These are phyloP conservation scores for Pestalotiopsis sp. DNA, from an alignment of 2,329 filamentous ascomycete species.

Conservation along the genomic window DNA sequence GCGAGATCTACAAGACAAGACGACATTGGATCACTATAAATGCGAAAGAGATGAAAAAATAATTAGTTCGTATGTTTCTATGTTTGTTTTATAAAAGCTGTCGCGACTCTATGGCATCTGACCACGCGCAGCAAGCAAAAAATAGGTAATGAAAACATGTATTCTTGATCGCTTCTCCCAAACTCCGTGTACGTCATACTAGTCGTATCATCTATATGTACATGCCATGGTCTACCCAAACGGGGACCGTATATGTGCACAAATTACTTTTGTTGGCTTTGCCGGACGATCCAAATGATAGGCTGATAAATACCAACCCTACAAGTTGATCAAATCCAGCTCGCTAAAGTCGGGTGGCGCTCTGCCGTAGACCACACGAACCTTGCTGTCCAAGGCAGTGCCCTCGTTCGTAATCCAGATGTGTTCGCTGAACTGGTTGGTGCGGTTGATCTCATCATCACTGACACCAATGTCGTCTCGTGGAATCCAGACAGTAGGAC, in stretches of 20 bases:
- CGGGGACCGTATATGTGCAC: not conserved
- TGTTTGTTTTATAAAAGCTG: not conserved
- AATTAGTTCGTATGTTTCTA: not conserved
- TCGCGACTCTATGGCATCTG: not conserved
- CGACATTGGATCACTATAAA: not conserved
- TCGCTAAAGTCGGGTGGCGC: conserved; percentile 91
- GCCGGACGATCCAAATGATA: not conserved
- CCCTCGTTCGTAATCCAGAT: conserved; percentile 96
- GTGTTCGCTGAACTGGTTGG: conserved; percentile 72
- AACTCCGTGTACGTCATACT: not conserved
- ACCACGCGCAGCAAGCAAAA: not conserved
- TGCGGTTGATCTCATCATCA: conserved; percentile 86
- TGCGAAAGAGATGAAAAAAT: not conserved
- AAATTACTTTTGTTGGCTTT: not conserved
- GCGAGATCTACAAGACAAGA: not conserved
- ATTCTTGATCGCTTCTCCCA: not conserved
- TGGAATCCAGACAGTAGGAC: conserved; percentile 93
- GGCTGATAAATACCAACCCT: conserved; percentile 17
- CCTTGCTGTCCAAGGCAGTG: conserved; percentile 82
- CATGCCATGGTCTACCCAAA: not conserved
- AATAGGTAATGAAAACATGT: not conserved
- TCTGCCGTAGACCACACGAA: conserved; percentile 79
- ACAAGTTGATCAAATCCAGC: conserved; percentile 83
- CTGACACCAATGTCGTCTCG: conserved; percentile 87
- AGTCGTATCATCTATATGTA: not conserved